A percentile compares a stretch with the other conserved stretches of the same genome.
Evolutionary conservation across 495 filamentous ascomycete species (phyloP).

Genomic region (Lophiotrema nucula): DNA sequence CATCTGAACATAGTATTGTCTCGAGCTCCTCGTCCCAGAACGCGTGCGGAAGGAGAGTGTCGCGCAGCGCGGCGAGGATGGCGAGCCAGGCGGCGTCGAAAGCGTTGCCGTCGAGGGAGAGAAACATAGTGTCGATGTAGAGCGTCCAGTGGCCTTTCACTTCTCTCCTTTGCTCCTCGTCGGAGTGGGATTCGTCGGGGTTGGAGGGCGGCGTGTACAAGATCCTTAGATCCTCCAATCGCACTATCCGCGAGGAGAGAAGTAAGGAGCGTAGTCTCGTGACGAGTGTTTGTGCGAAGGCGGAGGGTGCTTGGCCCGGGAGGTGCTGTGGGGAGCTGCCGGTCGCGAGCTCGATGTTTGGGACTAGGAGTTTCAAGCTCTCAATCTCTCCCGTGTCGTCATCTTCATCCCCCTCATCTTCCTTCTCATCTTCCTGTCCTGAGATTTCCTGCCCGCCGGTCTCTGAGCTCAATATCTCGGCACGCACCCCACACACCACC

Average conservation of each 20-base stretch:
- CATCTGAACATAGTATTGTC: slow-evolving; percentile 69
- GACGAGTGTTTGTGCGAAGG: slow-evolving; percentile 77
- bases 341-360: slow-evolving; percentile 86
- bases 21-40: slow-evolving; percentile 85
- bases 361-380: slow-evolving; percentile 73
- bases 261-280: slow-evolving; percentile 74
- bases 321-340: slow-evolving; percentile 83
- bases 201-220: slow-evolving; percentile 56
- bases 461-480: slow-evolving; percentile 72
- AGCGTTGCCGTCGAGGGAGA: slow-evolving; percentile 85
- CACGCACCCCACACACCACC: slow-evolving; percentile 86
- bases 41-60: slow-evolving; percentile 76
- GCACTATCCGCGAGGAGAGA: slow-evolving; percentile 63
- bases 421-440: slow-evolving; percentile 36
- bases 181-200: slow-evolving; percentile 36
- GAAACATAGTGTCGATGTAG: slow-evolving; percentile 87
- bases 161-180: slow-evolving; percentile 48
- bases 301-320: slow-evolving; percentile 75
- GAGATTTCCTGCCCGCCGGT: slow-evolving; percentile 67
- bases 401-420: slow-evolving; percentile 24
- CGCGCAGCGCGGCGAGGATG: slow-evolving; percentile 74
- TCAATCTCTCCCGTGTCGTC: slow-evolving; percentile 49
- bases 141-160: slow-evolving; percentile 90
- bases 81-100: slow-evolving; percentile 89
- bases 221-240: slow-evolving; percentile 63